Conservation (phyloP, 1,139 yeast genomes). For the Scheffersomyces stambukii region DNA sequence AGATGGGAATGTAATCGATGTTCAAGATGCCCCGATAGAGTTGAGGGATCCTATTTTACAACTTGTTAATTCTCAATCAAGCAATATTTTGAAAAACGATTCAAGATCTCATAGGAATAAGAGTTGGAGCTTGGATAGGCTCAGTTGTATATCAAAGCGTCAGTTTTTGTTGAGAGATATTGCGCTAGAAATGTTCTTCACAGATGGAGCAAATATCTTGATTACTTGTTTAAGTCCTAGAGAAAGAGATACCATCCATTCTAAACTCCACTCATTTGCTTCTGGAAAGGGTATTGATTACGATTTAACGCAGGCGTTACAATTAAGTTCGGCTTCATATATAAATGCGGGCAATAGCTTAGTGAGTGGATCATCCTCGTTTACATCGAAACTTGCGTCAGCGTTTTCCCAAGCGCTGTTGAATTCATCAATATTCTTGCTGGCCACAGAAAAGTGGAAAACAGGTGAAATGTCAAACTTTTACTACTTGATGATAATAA, state of each 20-base stretch:
- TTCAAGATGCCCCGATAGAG: slow-evolving; percentile 57
- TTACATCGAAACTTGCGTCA: slow-evolving; percentile 31
- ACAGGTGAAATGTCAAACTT: slow-evolving; percentile 76
- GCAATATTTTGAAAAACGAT: slow-evolving; percentile 15
- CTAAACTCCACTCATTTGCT: slow-evolving; percentile 42
- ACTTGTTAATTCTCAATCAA: slow-evolving; percentile 43
- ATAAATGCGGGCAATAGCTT: slow-evolving; percentile 2
- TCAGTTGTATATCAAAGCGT: slow-evolving; percentile 64
- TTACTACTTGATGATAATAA: slow-evolving; percentile 70
- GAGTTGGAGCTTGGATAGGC: slow-evolving; percentile 52
- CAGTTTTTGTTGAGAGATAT: slow-evolving; percentile 74
- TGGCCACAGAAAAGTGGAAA: slow-evolving; percentile 68
- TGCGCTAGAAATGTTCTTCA: slow-evolving; percentile 72
- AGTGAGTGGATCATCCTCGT: slow-evolving; percentile 13
- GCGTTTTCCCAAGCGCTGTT: slow-evolving; percentile 24
- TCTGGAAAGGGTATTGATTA: slow-evolving; percentile 45
- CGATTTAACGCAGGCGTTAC: slow-evolving; percentile 51
- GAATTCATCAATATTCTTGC: slow-evolving; percentile 24
- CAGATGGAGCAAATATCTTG: slow-evolving; percentile 64
- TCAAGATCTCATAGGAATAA: slow-evolving; percentile 40
- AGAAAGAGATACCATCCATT: slow-evolving; percentile 54
- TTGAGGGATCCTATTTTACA: slow-evolving; percentile 65
- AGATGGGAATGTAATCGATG: slow-evolving; percentile 61
- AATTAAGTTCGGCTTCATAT: slow-evolving; percentile 29
- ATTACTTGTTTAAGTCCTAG: slow-evolving; percentile 51